Conservation (phyloP, 495 filamentous ascomycete species). For the Penicillium roqueforti region DNA sequence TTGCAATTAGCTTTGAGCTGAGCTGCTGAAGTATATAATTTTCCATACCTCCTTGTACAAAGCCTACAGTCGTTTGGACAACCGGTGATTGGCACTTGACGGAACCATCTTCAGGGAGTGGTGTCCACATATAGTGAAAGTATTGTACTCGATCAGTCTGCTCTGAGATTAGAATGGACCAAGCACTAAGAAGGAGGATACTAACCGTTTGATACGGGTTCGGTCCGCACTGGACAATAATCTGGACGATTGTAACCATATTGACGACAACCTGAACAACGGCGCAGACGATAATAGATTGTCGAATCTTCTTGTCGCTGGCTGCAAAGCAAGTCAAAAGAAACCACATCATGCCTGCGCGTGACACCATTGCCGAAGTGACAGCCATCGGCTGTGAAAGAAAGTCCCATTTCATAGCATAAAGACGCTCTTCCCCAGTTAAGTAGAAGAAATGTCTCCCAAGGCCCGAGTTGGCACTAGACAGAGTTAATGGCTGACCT, state of each 20-base stretch:
- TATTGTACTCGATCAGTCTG: constrained; percentile 30
- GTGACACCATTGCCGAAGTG: constrained; percentile 42
- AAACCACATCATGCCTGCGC: constrained; percentile 41
- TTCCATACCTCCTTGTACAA: constrained; percentile 33
- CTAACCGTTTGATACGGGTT: constrained; percentile 30
- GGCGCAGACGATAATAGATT: constrained; percentile 29
- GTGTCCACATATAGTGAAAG: constrained; percentile 43
- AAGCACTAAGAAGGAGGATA: not conserved
- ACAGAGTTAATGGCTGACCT: not conserved
- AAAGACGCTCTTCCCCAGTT: constrained; percentile 12
- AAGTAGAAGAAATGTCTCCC: constrained; percentile 34
- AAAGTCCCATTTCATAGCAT: constrained; percentile 33
- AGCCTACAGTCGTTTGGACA: constrained; percentile 35
- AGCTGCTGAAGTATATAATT: not conserved
- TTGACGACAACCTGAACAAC: constrained; percentile 33
- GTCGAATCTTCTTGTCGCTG: constrained; percentile 28
- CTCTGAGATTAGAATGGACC: constrained; percentile 2
- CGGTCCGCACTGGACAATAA: constrained; percentile 37
- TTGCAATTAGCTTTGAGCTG: not conserved
- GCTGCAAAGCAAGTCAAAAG: constrained; percentile 34
- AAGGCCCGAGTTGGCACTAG: constrained; percentile 29
- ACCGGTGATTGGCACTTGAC: constrained; percentile 31
- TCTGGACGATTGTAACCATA: constrained; percentile 34
- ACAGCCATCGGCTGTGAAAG: constrained; percentile 39
- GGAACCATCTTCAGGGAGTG: constrained; percentile 31